A percentile compares a stretch with the other conserved stretches of the same genome.
Conservation (phyloP, 768 basidiomycete genomes). For the Agrocybe praecox region DNA sequence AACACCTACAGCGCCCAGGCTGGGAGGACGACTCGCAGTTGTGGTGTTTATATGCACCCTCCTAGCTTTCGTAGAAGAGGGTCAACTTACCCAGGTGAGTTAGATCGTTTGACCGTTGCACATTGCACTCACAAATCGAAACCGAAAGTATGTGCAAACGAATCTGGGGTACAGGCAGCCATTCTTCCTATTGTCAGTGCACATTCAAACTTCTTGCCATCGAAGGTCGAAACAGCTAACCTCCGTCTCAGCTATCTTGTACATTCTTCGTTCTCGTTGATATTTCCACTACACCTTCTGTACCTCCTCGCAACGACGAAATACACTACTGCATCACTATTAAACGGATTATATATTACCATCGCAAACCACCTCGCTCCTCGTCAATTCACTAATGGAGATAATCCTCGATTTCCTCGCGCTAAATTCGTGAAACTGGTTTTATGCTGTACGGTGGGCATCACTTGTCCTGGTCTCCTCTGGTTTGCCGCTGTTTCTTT, state of each 20-base stretch:
- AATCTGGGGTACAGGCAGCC: slow-evolving; percentile 81
- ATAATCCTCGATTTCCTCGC: slow-evolving; percentile 38
- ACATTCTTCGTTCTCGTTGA: slow-evolving; percentile 77
- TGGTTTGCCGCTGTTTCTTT: slow-evolving; percentile 78
- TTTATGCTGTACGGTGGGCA: slow-evolving; percentile 51
- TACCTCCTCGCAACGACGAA: slow-evolving; percentile 57
- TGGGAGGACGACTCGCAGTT: slow-evolving; percentile 53
- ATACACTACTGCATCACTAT: slow-evolving; percentile 48
- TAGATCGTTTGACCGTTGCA: background rate
- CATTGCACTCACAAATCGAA: slow-evolving; percentile 6
- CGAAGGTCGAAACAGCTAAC: background rate
- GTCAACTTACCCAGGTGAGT: slow-evolving; percentile 73
- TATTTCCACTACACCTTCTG: slow-evolving; percentile 82
- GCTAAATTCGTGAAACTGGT: slow-evolving; percentile 39
- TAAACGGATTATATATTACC: slow-evolving; percentile 52
- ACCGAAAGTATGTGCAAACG: slow-evolving; percentile 74
- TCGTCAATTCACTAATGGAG: slow-evolving; percentile 13
- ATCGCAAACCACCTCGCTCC: slow-evolving; percentile 50
- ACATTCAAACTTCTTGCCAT: background rate
- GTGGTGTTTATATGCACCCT: slow-evolving; percentile 61
- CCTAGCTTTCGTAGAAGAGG: slow-evolving; percentile 76
- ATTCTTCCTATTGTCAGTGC: slow-evolving; percentile 81
- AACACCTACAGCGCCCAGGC: slow-evolving; percentile 27
- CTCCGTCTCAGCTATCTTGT: slow-evolving; percentile 71
- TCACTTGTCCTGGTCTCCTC: slow-evolving; percentile 65